Percentiles rank a stretch among this genome's conserved stretches.
Conservation (phyloP, 495 filamentous ascomycete species). For the Pyrenula aspistea region DNA sequence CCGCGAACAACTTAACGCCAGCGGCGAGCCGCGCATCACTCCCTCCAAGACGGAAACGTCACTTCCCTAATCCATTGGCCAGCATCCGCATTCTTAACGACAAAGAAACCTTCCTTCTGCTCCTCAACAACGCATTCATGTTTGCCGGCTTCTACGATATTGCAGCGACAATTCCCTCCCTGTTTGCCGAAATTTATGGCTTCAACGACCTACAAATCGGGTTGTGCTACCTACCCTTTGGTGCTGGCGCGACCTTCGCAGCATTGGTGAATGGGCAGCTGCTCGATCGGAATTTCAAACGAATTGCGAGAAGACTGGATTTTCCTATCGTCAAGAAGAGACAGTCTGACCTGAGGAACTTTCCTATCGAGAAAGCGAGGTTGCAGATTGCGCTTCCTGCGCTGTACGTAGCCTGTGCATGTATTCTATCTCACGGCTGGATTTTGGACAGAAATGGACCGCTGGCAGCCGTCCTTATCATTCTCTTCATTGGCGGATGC, state of each 20-base stretch:
- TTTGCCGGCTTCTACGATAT: constrained; percentile 22
- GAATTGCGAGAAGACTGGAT: constrained; percentile 17
- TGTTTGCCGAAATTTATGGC: constrained; percentile 21
- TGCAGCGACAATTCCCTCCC: constrained; percentile 15
- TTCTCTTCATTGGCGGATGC: constrained; percentile 42
- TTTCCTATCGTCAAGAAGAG: constrained; percentile 27
- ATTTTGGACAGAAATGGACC: constrained; percentile 26
- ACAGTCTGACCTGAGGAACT: constrained; percentile 23
- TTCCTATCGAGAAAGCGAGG: constrained; percentile 32
- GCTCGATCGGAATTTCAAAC: constrained; percentile 32
- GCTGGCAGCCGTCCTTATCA: constrained; percentile 36
- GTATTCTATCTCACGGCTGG: constrained; percentile 44
- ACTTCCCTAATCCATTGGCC: not conserved
- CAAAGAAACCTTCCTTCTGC: constrained; percentile 29
- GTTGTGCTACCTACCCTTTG: constrained; percentile 33
- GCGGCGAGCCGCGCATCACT: not conserved
- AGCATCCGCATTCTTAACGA: not conserved
- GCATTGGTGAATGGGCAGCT: constrained; percentile 22
- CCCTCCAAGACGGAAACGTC: not conserved
- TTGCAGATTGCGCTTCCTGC: constrained; percentile 27
- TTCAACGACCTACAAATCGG: constrained; percentile 33
- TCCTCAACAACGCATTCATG: constrained; percentile 27
- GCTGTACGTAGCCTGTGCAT: constrained; percentile 25
- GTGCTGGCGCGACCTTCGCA: constrained; percentile 23
- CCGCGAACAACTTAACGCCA: not conserved